Base-by-base conservation (phyloP, 1,284 basidiomycete species). In the Pseudozyma thailandica region DNA sequence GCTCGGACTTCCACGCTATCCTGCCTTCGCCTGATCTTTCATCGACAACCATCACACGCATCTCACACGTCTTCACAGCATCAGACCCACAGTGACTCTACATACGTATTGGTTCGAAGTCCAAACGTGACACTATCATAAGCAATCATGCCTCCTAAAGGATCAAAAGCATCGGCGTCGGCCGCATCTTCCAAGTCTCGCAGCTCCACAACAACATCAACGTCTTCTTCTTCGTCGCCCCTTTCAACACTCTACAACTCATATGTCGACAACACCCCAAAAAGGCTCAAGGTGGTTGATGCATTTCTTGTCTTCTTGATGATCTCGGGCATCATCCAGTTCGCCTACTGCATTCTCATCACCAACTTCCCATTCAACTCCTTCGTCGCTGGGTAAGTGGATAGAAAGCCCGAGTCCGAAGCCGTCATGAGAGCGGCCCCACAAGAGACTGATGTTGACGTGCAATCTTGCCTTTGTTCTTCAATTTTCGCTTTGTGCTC, bases 331-430 rank as follows among this genome's bases (percentile, higher is more conserved):
- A 87, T 96, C 66, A 84, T 90, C 38, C 94, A 97, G 83, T 97
- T 99, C 84, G 85, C 88, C 16, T 98, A 98, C 85, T 93, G 95
- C 84, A 84, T 96, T 30, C 86, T 93, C 70, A 87, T 98, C 71
- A 93, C 94, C 56, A 91, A 91, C 85, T 98, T 90, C 84, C 95
- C 95, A 15, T 98, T 96, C 87, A 97, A 98, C 79, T 93, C 94
- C 31, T 99, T 98, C 85, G 85, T 97, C 62, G 90, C 93, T 75
- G 93, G 94, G 94, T 98, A 85, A 75, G 91, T 85, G 1, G 23
- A 15, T 7, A 8, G 6, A 8, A 41, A 9, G n/a, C 8, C 30
- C 15, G 7, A 8, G 30, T 31, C 21, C 41, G 12, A 10, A 42
- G 9, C 43, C 28, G 27, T 18, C 2, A 30, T 18, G 25, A 7